Conservation (phyloP, 768 basidiomycete species). For the Mycena maculata region DNA sequence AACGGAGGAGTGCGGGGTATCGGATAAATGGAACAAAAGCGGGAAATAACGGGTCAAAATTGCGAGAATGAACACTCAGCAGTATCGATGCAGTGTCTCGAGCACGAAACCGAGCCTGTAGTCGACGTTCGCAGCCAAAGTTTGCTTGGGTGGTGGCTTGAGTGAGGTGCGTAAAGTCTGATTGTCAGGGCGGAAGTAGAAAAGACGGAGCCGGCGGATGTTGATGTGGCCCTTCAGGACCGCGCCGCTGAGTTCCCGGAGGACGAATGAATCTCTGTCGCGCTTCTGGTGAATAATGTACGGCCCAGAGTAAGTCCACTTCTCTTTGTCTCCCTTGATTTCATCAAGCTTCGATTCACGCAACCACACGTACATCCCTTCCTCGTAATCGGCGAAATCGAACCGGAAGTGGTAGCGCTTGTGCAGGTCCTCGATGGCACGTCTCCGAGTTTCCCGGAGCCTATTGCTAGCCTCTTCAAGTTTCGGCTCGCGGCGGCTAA, state of each 20-base stretch:
- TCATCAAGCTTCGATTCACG: slow-evolving; percentile 45
- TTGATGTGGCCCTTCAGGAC: slow-evolving; percentile 26
- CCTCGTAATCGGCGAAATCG: slow-evolving; percentile 34
- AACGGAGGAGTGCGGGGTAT: no score
- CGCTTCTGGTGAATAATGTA: slow-evolving; percentile 41
- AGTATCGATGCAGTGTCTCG: no score
- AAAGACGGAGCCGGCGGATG: slow-evolving; percentile 17
- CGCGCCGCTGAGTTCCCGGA: slow-evolving; percentile 37
- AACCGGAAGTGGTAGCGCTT: slow-evolving; percentile 27
- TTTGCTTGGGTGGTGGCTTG: background rate
- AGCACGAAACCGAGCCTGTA: background rate
- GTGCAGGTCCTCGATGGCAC: slow-evolving; percentile 39
- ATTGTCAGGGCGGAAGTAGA: slow-evolving; percentile 32
- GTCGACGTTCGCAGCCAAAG: background rate
- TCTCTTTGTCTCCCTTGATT: slow-evolving; percentile 45
- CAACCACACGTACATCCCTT: slow-evolving; percentile 45
- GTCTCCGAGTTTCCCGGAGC: slow-evolving; percentile 12
- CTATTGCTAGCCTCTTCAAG: slow-evolving; percentile 22
- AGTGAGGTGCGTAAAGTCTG: slow-evolving; percentile 9
- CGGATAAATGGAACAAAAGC: no score
- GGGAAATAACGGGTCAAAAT: no score
- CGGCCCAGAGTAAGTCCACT: slow-evolving; percentile 44
- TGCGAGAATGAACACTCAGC: no score
- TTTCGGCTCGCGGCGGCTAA: slow-evolving; percentile 36
- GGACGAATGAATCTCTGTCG: slow-evolving; percentile 25